Evolutionary conservation across 2,329 filamentous ascomycete species (phyloP), one percentile per base, ranked within the genome.

Genomic region (Hymenoscyphus repandus): DNA sequence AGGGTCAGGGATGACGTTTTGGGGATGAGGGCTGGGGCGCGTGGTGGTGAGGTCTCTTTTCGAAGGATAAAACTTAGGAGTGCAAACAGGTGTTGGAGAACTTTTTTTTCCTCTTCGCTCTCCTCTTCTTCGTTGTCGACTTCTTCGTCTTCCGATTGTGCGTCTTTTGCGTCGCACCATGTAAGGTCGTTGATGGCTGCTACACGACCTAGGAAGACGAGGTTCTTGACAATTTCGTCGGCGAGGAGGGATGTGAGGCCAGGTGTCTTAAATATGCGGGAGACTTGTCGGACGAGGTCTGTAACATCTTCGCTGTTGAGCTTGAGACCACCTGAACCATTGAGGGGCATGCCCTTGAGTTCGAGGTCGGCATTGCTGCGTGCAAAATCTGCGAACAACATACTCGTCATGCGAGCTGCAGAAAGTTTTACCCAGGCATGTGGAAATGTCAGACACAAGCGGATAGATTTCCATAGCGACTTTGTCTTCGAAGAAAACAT

Each of bases 301-400:
- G 72, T 68, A 70, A 95, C 81, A 51, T 84, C 82, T 2, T 81
- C 75, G 11, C 76, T 75, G 30, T 78, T 76, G 6, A 97, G 72
- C 27, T 75, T 71, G 20, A 96, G 74, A 1, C 90, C 92, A 48
- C 83, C 74, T 1, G 85, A 86, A 18, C 90, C 86, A 38, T 72
- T 66, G 11, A 96, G 71, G 2, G 85, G 80, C 42, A 90, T 68
- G 1, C 72, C 74, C 27, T 69, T 70, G 51, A 82, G 72, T 10
- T 76, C 77, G 30, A 64, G 66, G 30, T 73, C 73, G 40, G 75
- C 78, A 61, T 79, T 82, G 9, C 78, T 78, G 53, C 78, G 77
- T 18, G 86, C 87, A 57, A 95, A 83, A 66, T 96, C 88, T 3
- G 83, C 80, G 60, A 96, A 83, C 68, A 88, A 93, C n/a, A 78